phyloP scores from a whole-genome alignment of 2,329 filamentous ascomycete species.

The Colletotrichum cuscutae region DNA sequence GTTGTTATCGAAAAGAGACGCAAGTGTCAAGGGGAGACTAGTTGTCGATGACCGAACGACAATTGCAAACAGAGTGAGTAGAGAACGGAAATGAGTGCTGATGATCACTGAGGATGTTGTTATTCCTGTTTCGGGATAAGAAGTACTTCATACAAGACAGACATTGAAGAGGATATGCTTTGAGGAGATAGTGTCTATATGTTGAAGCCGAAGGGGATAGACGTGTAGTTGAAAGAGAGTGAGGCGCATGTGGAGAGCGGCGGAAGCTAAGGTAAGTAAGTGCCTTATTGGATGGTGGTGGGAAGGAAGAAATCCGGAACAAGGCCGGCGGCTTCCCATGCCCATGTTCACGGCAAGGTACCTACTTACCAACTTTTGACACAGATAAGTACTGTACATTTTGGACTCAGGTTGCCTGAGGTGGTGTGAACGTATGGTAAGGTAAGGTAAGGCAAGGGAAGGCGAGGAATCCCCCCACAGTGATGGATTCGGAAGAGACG shows the following conservation, averaged over 20 bases:
- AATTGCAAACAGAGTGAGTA: not conserved
- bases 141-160: not conserved
- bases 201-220: not conserved
- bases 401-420: not conserved
- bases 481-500: not conserved
- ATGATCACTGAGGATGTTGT: not conserved
- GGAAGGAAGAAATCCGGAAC: not conserved
- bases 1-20: not conserved
- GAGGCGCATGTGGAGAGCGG: conserved; percentile 13
- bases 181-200: not conserved
- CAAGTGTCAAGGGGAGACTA: not conserved
- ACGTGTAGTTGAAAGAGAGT: conserved; percentile 17
- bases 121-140: not conserved
- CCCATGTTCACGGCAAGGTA: not conserved
- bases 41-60: not conserved
- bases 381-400: not conserved
- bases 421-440: not conserved
- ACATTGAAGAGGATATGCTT: not conserved
- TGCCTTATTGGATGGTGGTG: not conserved
- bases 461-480: too few species aligned
- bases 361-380: too few species aligned
- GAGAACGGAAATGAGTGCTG: not conserved
- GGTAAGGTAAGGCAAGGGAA: not conserved
- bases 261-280: conserved; percentile 10
- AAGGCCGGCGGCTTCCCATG: not conserved